Conservation (phyloP, 2,329 filamentous ascomycete genomes). For the Cladophialophora chaetospira region DNA sequence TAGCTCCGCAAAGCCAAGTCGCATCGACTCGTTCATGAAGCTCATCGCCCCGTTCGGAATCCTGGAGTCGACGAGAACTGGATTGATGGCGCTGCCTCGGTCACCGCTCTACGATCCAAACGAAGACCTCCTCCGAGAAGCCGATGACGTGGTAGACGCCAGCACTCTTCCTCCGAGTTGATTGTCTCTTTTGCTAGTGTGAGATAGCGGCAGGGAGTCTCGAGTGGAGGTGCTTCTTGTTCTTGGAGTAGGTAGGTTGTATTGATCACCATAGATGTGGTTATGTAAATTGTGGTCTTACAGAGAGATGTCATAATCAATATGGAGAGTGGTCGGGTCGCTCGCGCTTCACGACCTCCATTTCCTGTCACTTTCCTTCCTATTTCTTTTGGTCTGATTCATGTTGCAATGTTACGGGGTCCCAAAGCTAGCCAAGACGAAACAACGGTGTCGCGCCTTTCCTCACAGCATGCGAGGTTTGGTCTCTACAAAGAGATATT, state of each 20-base stretch:
- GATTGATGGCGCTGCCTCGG: constrained; percentile 93
- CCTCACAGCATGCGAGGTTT: no score
- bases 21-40: constrained; percentile 98
- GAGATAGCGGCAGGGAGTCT: constrained; percentile 10
- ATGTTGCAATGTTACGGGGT: no score
- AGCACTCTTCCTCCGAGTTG: constrained; percentile 92
- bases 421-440: no score
- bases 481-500: no score
- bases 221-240: not conserved
- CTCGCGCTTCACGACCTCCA: no score
- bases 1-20: constrained; percentile 85
- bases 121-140: constrained; percentile 79
- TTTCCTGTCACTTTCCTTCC: no score
- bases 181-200: not conserved
- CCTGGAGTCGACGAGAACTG: constrained; percentile 90
- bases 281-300: constrained; percentile 3
- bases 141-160: constrained; percentile 90
- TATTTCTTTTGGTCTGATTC: no score
- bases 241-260: constrained; percentile 9
- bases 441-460: no score
- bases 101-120: constrained; percentile 78
- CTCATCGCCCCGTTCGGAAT: constrained; percentile 93
- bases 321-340: not conserved
- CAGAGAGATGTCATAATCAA: not conserved
- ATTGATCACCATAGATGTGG: not conserved